Evolutionary conservation across 2,329 filamentous ascomycete species (phyloP).

Genomic region (Elsinoe ampelina): DNA sequence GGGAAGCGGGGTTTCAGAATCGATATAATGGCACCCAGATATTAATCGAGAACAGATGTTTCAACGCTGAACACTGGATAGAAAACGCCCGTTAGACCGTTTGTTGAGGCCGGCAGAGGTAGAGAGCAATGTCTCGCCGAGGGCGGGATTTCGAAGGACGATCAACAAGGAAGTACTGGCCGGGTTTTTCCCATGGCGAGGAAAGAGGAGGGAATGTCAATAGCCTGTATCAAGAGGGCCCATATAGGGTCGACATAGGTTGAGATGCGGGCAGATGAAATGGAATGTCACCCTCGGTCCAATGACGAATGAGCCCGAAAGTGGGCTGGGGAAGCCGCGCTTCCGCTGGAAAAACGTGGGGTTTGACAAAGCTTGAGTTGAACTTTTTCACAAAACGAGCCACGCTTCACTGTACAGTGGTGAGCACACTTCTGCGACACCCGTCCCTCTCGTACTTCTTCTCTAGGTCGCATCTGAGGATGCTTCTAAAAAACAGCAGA

Average conservation of each 20-base stretch:
- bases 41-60: constrained; percentile 12
- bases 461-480: not conserved
- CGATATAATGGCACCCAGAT: constrained; percentile 12
- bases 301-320: not conserved
- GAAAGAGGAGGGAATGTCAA: not conserved
- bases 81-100: constrained; percentile 7
- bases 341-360: not conserved
- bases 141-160: not conserved
- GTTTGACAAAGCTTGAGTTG: constrained; percentile 4
- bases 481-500: not conserved
- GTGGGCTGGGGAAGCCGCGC: constrained; percentile 5
- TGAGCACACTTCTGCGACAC: not conserved
- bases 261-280: not conserved
- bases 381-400: not conserved
- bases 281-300: not conserved
- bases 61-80: constrained; percentile 12
- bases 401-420: no score
- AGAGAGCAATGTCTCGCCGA: constrained; percentile 3
- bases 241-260: not conserved
- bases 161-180: constrained; percentile 6
- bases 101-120: not conserved
- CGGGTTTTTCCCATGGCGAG: not conserved
- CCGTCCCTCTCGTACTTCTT: not conserved
- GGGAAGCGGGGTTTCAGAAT: constrained; percentile 11
- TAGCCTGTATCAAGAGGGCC: not conserved